Conservation (phyloP, 169 alveolate species). For the Plasmodium coatneyi region DNA sequence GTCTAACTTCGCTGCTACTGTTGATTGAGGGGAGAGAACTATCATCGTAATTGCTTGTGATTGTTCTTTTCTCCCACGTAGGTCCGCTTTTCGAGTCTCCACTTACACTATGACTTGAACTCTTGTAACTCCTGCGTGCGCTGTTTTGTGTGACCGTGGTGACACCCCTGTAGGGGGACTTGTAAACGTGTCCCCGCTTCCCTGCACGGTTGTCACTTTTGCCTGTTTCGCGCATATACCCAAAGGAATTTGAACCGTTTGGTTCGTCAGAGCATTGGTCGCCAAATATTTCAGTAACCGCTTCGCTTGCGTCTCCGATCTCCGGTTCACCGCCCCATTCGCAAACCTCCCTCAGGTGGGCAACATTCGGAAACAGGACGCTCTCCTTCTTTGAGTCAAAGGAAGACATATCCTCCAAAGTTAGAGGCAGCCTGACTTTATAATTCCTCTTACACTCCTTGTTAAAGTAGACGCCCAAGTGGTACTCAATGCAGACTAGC, state of each 20-base stretch:
- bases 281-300: not conserved
- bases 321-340: not conserved
- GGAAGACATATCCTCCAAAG: conserved; percentile 54
- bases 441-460: conserved; percentile 33
- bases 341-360: conserved; percentile 20
- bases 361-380: conserved; percentile 30
- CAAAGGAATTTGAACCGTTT: not conserved
- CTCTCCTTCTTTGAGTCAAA: conserved; percentile 23
- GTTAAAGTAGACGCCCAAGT: conserved; percentile 64
- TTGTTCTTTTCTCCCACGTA: not conserved
- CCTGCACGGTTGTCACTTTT: not conserved
- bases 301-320: not conserved
- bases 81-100: not conserved
- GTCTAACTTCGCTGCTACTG: not conserved
- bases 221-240: not conserved
- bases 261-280: not conserved
- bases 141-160: not conserved
- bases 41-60: not conserved
- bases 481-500: conserved; percentile 45
- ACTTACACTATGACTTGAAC: not conserved
- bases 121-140: not conserved
- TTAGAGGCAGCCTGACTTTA: conserved; percentile 42
- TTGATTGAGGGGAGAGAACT: not conserved
- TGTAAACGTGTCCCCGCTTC: not conserved
- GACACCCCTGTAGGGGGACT: not conserved